A percentile compares a stretch with the other conserved stretches of the same genome.
Conservation (phyloP, 1,139 yeast genomes). For the Saccharomyces uvarum region DNA sequence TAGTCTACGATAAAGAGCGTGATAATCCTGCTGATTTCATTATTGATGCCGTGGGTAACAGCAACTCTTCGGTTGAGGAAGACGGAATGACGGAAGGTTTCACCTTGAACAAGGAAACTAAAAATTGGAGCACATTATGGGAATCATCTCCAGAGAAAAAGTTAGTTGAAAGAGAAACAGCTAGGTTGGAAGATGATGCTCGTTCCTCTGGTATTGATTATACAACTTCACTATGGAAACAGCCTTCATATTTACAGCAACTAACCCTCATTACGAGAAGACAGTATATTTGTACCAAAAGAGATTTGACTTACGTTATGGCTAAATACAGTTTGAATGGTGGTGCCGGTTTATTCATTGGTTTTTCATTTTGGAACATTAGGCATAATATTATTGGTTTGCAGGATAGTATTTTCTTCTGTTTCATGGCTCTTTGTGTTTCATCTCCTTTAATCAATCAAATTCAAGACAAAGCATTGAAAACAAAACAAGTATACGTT, state of each 20-base stretch:
- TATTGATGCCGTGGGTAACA: slow-evolving; percentile 44
- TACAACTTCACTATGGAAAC: slow-evolving; percentile 32
- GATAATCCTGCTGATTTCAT: slow-evolving; percentile 60
- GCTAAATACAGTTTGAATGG: slow-evolving; percentile 37
- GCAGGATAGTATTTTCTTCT: slow-evolving; percentile 46
- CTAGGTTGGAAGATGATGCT: slow-evolving; percentile 30
- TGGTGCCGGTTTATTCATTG: slow-evolving; percentile 46
- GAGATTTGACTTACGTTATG: slow-evolving; percentile 39
- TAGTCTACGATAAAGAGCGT: slow-evolving; percentile 15
- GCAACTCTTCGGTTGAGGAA: neutral
- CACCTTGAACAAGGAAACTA: slow-evolving; percentile 40
- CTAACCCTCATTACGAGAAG: slow-evolving; percentile 32
- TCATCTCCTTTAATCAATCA: slow-evolving; percentile 51
- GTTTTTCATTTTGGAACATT: slow-evolving; percentile 51
- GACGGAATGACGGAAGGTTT: slow-evolving; percentile 26
- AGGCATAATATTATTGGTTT: slow-evolving; percentile 43
- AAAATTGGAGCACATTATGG: slow-evolving; percentile 43
- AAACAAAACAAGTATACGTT: slow-evolving; percentile 47
- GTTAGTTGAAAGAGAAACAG: slow-evolving; percentile 6
- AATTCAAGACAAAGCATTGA: slow-evolving; percentile 48
- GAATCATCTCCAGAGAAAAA: slow-evolving; percentile 1
- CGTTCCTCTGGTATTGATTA: slow-evolving; percentile 19
- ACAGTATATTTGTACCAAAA: slow-evolving; percentile 34
- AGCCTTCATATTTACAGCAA: slow-evolving; percentile 26
- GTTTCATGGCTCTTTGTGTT: slow-evolving; percentile 44